These are phyloP conservation scores for Trypanosoma grayi DNA, from an alignment of 208 protist genomes.

Conservation along the genomic window DNA sequence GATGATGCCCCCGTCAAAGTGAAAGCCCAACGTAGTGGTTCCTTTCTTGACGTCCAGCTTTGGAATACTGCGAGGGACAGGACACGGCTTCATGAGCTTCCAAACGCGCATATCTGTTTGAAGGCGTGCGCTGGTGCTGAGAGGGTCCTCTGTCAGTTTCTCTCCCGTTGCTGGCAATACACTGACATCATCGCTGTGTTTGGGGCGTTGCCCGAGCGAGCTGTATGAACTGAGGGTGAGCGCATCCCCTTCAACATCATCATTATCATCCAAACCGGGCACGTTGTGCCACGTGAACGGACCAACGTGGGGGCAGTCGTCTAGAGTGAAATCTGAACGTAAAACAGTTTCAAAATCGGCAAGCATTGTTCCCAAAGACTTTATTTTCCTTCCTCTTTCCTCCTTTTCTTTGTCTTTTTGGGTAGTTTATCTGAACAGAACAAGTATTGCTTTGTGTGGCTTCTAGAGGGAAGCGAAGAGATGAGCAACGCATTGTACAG, in stretches of 20 bases:
- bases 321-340: slow-evolving; percentile 71
- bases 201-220: slow-evolving; percentile 12
- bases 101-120: slow-evolving; percentile 63
- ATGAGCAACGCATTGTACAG: too few relatives aligned
- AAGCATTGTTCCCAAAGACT: slow-evolving; percentile 42
- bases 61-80: slow-evolving; percentile 82
- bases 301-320: slow-evolving; percentile 73
- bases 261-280: slow-evolving; percentile 25
- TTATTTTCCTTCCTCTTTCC: slow-evolving; percentile 15
- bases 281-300: slow-evolving; percentile 85
- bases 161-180: slow-evolving; percentile 50
- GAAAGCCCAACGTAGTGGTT: slow-evolving; percentile 99
- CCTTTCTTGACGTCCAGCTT: slow-evolving; percentile 92
- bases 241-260: slow-evolving; percentile 16
- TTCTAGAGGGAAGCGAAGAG: too few relatives aligned
- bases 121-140: slow-evolving; percentile 64
- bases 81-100: slow-evolving; percentile 68
- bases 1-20: slow-evolving; percentile 97
- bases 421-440: too few relatives aligned
- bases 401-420: slow-evolving; percentile 20
- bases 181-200: slow-evolving; percentile 20
- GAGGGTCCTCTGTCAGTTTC: slow-evolving; percentile 68
- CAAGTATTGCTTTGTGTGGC: too few relatives aligned
- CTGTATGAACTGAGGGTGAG: slow-evolving; percentile 32
- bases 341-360: slow-evolving; percentile 67